phyloP scores from a whole-genome alignment of 1,284 basidiomycete genomes.

The Irpex rosettiformis region DNA sequence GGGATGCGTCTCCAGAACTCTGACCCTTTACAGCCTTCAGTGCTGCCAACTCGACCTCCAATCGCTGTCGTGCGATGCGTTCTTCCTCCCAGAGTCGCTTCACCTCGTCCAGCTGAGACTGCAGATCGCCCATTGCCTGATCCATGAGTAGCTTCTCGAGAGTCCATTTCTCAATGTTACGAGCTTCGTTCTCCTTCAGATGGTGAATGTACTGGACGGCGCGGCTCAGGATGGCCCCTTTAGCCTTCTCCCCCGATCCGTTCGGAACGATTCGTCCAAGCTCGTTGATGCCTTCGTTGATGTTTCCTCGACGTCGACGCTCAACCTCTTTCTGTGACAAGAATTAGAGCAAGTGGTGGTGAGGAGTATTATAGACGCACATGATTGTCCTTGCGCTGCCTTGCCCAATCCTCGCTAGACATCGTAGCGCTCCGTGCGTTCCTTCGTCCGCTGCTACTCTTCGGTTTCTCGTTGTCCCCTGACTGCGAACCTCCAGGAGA shows the following conservation, averaged over 20 bases:
- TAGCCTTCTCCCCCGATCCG: constrained; percentile 84
- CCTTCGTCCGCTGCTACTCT: constrained; percentile 24
- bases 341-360: background rate
- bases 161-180: constrained; percentile 94
- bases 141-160: constrained; percentile 90
- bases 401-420: constrained; percentile 71
- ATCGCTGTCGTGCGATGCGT: constrained; percentile 48
- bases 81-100: constrained; percentile 74
- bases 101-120: constrained; percentile 75
- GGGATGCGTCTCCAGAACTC: background rate
- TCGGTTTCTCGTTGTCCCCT: constrained; percentile 15
- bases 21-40: background rate
- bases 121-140: constrained; percentile 84
- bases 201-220: constrained; percentile 89
- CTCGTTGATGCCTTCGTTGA: constrained; percentile 95
- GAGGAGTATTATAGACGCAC: constrained; percentile 40
- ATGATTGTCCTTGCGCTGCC: constrained; percentile 84
- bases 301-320: constrained; percentile 87
- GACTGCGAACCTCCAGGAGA: background rate
- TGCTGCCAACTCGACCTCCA: constrained; percentile 50
- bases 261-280: constrained; percentile 87
- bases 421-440: constrained; percentile 35
- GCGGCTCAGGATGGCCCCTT: constrained; percentile 81
- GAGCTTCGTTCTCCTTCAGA: constrained; percentile 86
- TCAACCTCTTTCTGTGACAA: constrained; percentile 91